Base-by-base conservation (phyloP, 2,329 filamentous ascomycete genomes). In the Trichoderma polysporum region DNA sequence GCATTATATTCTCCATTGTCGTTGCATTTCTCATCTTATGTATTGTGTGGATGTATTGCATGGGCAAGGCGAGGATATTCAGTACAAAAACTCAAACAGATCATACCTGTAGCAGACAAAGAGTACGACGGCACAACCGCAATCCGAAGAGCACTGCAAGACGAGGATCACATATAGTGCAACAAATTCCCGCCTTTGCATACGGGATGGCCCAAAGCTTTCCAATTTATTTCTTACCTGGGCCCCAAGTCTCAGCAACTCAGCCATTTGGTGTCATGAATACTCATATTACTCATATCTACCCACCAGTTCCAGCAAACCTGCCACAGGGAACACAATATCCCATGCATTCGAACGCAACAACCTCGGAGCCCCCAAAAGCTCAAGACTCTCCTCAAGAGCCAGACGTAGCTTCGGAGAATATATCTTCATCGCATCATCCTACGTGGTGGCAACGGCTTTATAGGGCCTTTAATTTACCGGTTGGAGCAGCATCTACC, bases 1-100 rank as follows among this genome's bases (percentile, higher is more conserved):
- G 81, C 2, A 75, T 82, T 33, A 76, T 83, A 17, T 76, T 79
- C 66, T 78, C 76, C 66, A 71, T 76, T 15, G 65, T 78, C 8
- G 66, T 79, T 7, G 70, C 74, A 2, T 69, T 70, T 4, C 67
- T 76, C 13, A 66, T 76, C 10, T 47, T 81, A 2, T 68, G 72
- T 0, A 45, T 79, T 13, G 59, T 74, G 4, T 76, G 76, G 41
- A 74, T 78, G 72, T 82, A 77, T 72, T 79, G 74, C 49, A 63
- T 77, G 4, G 77, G 76, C 1, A 72, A 65, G n/a, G 68, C 70
- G 10, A 60, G 64, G 10, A 67, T 66, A 17, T 39, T 65, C 29
- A 66, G 50, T 7, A 65, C 25, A 4, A 15, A 41, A 7, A 31
- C 22, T 4, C n/a, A 37, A 15, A 10, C 29, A 27, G 15, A 35